phyloP scores from a whole-genome alignment of 768 basidiomycete genomes.

The Podaxis pistillaris region DNA sequence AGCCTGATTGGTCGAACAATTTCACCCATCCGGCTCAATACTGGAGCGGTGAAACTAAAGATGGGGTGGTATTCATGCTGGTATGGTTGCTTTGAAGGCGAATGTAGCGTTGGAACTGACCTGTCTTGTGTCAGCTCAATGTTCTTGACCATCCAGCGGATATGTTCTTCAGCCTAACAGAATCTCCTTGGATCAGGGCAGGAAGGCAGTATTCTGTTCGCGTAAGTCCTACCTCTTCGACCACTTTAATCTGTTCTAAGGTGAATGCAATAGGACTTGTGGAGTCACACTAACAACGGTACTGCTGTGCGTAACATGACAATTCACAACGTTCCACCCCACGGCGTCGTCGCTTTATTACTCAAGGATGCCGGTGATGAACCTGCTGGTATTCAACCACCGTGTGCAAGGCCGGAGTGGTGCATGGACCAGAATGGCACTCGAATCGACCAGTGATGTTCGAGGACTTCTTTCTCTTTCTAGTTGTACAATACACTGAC shows the following conservation, averaged over 20 bases:
- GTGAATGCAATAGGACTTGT: conserved; percentile 51
- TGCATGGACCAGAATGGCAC: conserved; percentile 63
- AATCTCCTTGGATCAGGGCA: conserved; percentile 70
- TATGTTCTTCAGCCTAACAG: conserved; percentile 62
- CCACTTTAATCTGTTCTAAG: neutral
- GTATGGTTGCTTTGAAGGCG: conserved; percentile 30
- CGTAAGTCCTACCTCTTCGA: conserved; percentile 33
- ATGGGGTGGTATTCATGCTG: conserved; percentile 68
- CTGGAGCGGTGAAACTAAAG: conserved; percentile 66
- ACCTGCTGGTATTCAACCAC: conserved; percentile 54
- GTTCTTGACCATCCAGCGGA: conserved; percentile 52
- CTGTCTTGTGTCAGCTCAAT: conserved; percentile 44
- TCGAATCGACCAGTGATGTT: conserved; percentile 20
- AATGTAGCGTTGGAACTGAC: neutral
- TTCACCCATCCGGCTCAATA: conserved; percentile 61
- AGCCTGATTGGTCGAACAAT: conserved; percentile 44
- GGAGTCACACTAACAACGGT: conserved; percentile 71
- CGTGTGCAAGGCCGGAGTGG: conserved; percentile 55
- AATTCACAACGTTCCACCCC: conserved; percentile 52
- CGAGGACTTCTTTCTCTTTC: neutral
- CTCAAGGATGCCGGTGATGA: conserved; percentile 68
- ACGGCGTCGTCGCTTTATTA: conserved; percentile 68
- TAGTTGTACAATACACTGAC: neutral
- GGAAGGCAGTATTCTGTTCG: conserved; percentile 65
- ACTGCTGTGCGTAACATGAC: conserved; percentile 62